Percentiles rank a stretch among this genome's conserved stretches.
Conservation (phyloP, 1,139 yeast genomes). For the Yamadazyma sp. region DNA sequence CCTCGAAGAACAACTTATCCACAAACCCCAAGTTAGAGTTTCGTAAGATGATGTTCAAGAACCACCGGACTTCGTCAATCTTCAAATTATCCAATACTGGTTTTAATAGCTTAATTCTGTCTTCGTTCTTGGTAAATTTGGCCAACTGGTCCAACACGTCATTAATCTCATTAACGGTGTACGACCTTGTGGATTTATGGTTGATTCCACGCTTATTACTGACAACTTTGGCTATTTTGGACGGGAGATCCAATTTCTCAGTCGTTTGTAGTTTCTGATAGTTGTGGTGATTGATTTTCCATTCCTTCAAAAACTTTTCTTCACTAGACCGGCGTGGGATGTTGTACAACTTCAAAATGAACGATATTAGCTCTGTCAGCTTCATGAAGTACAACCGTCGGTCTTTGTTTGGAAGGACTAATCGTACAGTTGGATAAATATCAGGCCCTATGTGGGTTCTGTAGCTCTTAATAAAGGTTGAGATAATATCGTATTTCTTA, state of each 20-base stretch:
- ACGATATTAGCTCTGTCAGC: conserved; percentile 50
- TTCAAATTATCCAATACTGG: conserved; percentile 57
- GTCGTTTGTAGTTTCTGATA: conserved; percentile 7
- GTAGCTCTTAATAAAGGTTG: conserved; percentile 59
- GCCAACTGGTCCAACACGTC: conserved; percentile 46
- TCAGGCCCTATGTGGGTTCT: conserved; percentile 66
- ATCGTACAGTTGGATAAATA: conserved; percentile 63
- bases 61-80: conserved; percentile 67
- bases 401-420: conserved; percentile 65
- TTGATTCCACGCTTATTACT: conserved; percentile 45
- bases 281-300: conserved; percentile 40
- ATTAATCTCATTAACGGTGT: conserved; percentile 62
- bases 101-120: conserved; percentile 41
- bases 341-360: conserved; percentile 35
- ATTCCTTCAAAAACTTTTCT: conserved; percentile 33
- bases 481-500: conserved; percentile 33
- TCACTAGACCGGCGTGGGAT: conserved; percentile 39
- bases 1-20: conserved; percentile 58
- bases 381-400: conserved; percentile 52
- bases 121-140: conserved; percentile 38
- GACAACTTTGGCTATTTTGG: conserved; percentile 44
- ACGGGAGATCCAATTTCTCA: conserved; percentile 23
- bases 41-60: conserved; percentile 66
- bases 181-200: conserved; percentile 26
- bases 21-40: conserved; percentile 56